Evolutionary conservation across 2,329 filamentous ascomycete genomes (phyloP), one percentile per base, ranked within the genome.

Genomic region (Knoxdaviesia proteae): DNA sequence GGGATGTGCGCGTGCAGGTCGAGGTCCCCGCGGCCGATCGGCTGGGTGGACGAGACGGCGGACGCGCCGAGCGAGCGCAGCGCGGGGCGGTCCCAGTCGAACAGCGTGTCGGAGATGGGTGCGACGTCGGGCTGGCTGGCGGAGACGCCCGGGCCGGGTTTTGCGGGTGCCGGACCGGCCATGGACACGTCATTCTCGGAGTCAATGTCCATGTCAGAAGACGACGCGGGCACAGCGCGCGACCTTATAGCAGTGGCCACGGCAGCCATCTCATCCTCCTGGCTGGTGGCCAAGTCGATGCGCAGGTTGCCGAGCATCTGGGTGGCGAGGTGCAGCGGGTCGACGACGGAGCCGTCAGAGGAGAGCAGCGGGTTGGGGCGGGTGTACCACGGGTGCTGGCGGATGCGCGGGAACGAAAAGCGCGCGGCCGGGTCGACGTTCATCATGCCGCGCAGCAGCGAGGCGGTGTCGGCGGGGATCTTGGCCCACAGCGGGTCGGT

Each of bases 381-480:
- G 4, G 84, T 94, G 56, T 84, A 94, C 90, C 90, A 98, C 1
- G 87, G 88, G 59, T 98, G 90, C 49, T 82, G 77, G 46, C 84
- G 80, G 49, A 98, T 79, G 52, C 86, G 77, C 41, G 82, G 72
- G 49, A 96, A 79, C n/a, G 74, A 78, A 62, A 94, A 94, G 37
- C 90, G 77, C 48, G 72, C 76, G 5, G 56, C 56, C 0, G 80
- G 66, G 44, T 94, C 77, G 44, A 94, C 65, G 48, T 75, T 84
- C 69, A 98, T 81, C 84, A 98, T 94, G 44, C 87, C 90, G 43
- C 88, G 75, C 34, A 98, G 69, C 29, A 98, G 64, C 4, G 87
- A 94, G 32, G 90, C 58, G 2, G 81, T 77, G 20, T 80, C 74
- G 0, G 67, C 44, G 0, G 88, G 87, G 20, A 96, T 61, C 44